These are phyloP conservation scores for Penicillium corylophilum DNA, from an alignment of 2,329 filamentous ascomycete genomes.

Conservation along the genomic window DNA sequence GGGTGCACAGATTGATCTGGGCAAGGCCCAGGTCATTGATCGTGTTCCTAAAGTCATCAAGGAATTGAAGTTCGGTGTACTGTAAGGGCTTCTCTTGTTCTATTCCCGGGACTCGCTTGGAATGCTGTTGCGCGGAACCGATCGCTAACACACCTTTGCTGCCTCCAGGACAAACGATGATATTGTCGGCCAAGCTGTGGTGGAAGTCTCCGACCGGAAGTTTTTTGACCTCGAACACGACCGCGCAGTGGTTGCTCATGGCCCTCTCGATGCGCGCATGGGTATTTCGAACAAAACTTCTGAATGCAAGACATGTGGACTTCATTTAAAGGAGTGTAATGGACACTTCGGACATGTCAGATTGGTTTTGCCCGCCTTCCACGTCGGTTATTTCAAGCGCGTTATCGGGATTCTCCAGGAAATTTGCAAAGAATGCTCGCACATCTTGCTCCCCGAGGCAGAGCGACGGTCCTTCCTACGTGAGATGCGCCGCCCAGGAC, in stretches of 20 bases:
- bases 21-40: constrained; percentile 87
- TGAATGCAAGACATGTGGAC: constrained; percentile 78
- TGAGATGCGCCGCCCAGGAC: constrained; percentile 73
- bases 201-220: constrained; percentile 90
- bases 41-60: constrained; percentile 87
- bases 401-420: constrained; percentile 89
- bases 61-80: constrained; percentile 89
- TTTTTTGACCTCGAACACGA: constrained; percentile 86
- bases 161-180: constrained; percentile 75
- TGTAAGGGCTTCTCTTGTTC: constrained; percentile 54
- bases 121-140: constrained; percentile 7
- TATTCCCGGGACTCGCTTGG: background rate
- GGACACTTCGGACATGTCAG: constrained; percentile 95
- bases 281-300: constrained; percentile 83
- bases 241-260: constrained; percentile 73
- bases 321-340: constrained; percentile 78
- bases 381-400: constrained; percentile 93
- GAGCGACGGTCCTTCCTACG: constrained; percentile 77
- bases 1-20: constrained; percentile 48
- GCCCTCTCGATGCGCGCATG: constrained; percentile 82
- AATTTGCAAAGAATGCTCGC: constrained; percentile 93
- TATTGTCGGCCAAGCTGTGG: constrained; percentile 90
- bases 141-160: constrained; percentile 16
- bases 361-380: constrained; percentile 86
- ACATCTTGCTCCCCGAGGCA: constrained; percentile 75